A percentile compares a stretch with the other conserved stretches of the same genome.
Evolutionary conservation across 352 stramenopile species (phyloP).

Genomic region (Phytophthora fragariaefolia): DNA sequence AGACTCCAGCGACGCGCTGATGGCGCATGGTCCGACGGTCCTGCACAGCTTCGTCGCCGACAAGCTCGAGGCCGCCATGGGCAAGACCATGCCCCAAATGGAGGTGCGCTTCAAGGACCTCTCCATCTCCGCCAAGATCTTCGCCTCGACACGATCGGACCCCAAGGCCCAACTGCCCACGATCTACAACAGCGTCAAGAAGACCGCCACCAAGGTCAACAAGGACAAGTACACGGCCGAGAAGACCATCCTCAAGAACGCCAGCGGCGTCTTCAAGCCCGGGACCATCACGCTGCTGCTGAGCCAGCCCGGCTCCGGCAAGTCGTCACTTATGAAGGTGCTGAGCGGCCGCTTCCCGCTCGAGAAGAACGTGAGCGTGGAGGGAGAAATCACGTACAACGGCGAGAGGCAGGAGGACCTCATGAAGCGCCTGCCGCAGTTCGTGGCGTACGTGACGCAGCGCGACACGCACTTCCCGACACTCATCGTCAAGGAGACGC

Average conservation of each 20-base stretch:
- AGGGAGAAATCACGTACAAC: constrained; percentile 33
- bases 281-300: constrained; percentile 31
- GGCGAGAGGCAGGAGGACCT: constrained; percentile 25
- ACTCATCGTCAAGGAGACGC: constrained; percentile 33
- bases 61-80: constrained; percentile 28
- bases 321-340: constrained; percentile 34
- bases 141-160: constrained; percentile 16
- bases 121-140: constrained; percentile 35
- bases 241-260: constrained; percentile 53
- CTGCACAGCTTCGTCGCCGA: constrained; percentile 32
- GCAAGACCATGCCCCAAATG: constrained; percentile 34
- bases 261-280: constrained; percentile 49
- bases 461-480: constrained; percentile 92
- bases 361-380: constrained; percentile 31
- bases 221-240: constrained; percentile 41
- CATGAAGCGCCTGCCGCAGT: constrained; percentile 42
- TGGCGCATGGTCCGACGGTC: constrained; percentile 34
- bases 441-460: constrained; percentile 53
- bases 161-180: constrained; percentile 44
- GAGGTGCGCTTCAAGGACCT: constrained; percentile 39
- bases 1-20: constrained; percentile 28
- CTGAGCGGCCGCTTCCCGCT: constrained; percentile 25
- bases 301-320: constrained; percentile 26
- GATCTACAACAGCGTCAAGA: constrained; percentile 49
- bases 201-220: constrained; percentile 29